phyloP scores from a whole-genome alignment of 2,329 filamentous ascomycete genomes.

The Colletotrichum sp. region DNA sequence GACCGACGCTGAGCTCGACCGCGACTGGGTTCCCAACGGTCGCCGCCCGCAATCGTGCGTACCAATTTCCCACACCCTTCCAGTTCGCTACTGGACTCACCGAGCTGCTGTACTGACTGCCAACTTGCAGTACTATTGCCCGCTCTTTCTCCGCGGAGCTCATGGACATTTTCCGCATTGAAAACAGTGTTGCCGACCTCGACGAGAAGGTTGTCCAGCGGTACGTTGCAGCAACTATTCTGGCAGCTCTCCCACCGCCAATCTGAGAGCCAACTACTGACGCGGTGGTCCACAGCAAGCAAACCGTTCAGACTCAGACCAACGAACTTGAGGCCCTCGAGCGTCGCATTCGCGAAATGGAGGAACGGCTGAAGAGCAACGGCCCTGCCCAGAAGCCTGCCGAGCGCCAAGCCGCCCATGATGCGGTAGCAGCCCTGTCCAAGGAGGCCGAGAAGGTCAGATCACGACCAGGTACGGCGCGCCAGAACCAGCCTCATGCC shows the following conservation, averaged over 20 bases:
- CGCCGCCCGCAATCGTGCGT: constrained; percentile 85
- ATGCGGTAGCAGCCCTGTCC: constrained; percentile 27
- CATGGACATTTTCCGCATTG: constrained; percentile 88
- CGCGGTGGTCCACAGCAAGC: constrained; percentile 65
- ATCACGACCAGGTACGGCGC: constrained; percentile 60
- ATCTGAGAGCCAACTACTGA: not conserved
- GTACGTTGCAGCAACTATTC: constrained; percentile 56
- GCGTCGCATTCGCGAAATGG: constrained; percentile 82
- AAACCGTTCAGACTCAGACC: constrained; percentile 74
- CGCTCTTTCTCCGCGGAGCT: constrained; percentile 86
- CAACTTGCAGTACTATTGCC: constrained; percentile 74
- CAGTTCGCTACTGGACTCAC: constrained; percentile 40
- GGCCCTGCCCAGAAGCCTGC: constrained; percentile 23
- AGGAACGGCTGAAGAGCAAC: constrained; percentile 69
- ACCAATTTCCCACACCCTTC: constrained; percentile 61
- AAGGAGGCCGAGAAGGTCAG: constrained; percentile 40
- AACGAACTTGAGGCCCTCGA: constrained; percentile 88
- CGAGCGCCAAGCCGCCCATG: constrained; percentile 22
- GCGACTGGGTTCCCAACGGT: constrained; percentile 80
- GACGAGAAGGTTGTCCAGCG: constrained; percentile 80
- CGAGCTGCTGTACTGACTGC: not conserved
- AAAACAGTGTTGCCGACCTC: constrained; percentile 76
- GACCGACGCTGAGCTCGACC: constrained; percentile 74
- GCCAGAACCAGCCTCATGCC: constrained; percentile 54
- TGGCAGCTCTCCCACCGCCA: not conserved